Percentiles rank a stretch among this genome's conserved stretches.
These are phyloP conservation scores for Amoebophrya sp. DNA, from an alignment of 169 alveolate genomes.

Conservation along the genomic window DNA sequence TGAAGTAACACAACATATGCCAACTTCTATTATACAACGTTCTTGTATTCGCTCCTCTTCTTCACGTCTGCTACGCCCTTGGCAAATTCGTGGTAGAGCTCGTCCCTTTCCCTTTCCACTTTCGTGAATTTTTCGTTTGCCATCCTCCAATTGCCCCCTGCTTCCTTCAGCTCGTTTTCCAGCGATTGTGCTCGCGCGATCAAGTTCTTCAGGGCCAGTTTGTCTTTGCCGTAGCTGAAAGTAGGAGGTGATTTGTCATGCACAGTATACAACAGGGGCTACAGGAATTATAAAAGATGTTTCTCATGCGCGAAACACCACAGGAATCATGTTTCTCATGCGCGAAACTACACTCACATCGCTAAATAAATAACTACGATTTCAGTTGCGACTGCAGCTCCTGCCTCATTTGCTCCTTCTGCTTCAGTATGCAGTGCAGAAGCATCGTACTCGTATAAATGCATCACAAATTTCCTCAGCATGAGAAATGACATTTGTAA, in stretches of 20 bases:
- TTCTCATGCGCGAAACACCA: not conserved
- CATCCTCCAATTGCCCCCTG: not conserved
- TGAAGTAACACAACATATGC: too few relatives aligned
- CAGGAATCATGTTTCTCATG: not conserved
- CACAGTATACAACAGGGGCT: too few relatives aligned
- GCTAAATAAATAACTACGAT: not conserved
- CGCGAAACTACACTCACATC: not conserved
- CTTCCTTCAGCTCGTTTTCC: not conserved
- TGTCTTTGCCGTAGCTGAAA: conserved; percentile 39
- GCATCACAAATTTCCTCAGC: too few relatives aligned
- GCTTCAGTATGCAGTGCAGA: too few relatives aligned
- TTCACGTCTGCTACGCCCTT: conserved; percentile 19
- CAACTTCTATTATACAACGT: not conserved
- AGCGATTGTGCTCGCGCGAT: conserved; percentile 27
- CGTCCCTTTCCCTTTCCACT: not conserved
- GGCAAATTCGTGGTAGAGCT: not conserved
- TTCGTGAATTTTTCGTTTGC: not conserved
- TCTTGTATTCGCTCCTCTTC: conserved; percentile 17
- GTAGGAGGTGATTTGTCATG: too few relatives aligned
- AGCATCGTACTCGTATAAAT: too few relatives aligned
- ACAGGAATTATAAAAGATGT: not conserved
- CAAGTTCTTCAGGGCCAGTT: conserved; percentile 45
- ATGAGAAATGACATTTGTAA: too few relatives aligned
- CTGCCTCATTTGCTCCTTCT: conserved; percentile 42
- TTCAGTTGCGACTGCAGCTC: conserved; percentile 44